A percentile compares a stretch with the other conserved stretches of the same genome.
phyloP scores from a whole-genome alignment of 2,329 filamentous ascomycete genomes.

The Bipolaris gigantea region DNA sequence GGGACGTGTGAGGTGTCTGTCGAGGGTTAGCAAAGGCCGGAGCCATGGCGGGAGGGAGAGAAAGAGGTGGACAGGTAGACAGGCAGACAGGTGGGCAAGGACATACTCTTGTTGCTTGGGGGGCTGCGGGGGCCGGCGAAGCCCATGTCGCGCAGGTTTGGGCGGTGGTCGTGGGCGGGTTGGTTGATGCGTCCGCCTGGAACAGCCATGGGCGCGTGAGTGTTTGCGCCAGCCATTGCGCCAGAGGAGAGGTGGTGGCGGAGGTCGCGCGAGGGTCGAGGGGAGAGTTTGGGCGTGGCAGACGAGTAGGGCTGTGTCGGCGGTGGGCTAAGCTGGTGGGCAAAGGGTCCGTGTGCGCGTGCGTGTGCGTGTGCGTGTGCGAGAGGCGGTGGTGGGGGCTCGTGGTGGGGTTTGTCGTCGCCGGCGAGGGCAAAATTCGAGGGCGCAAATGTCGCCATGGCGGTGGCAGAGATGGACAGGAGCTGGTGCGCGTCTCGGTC shows the following conservation, averaged over 20 bases:
- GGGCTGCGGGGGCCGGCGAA: slow-evolving; percentile 50
- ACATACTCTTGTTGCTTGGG: slow-evolving; percentile 54
- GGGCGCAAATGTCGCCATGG: slow-evolving; percentile 37
- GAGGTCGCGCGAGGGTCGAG: slow-evolving; percentile 38
- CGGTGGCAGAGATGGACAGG: slow-evolving; percentile 1
- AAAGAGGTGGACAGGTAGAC: background rate
- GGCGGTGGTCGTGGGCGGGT: slow-evolving; percentile 30
- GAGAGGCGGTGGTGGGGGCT: slow-evolving; percentile 32
- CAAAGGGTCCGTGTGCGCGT: slow-evolving; percentile 29
- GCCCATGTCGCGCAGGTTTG: slow-evolving; percentile 43
- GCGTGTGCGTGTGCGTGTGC: slow-evolving; percentile 26
- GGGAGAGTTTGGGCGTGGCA: slow-evolving; percentile 28
- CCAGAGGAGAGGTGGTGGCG: slow-evolving; percentile 32
- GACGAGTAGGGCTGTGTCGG: slow-evolving; percentile 21
- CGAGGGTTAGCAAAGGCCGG: slow-evolving; percentile 20
- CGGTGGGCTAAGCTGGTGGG: slow-evolving; percentile 32
- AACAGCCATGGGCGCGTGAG: slow-evolving; percentile 43
- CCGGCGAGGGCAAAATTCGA: slow-evolving; percentile 21
- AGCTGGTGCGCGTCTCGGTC: slow-evolving; percentile 7
- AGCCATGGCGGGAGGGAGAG: background rate
- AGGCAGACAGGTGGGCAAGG: too few relatives aligned
- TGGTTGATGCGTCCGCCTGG: slow-evolving; percentile 39
- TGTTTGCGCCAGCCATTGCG: slow-evolving; percentile 41
- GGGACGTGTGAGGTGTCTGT: slow-evolving; percentile 94
- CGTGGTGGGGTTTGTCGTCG: slow-evolving; percentile 37